Evolutionary conservation across 2,329 filamentous ascomycete species (phyloP), one percentile per base, ranked within the genome.

Genomic region (Apiospora sp.): DNA sequence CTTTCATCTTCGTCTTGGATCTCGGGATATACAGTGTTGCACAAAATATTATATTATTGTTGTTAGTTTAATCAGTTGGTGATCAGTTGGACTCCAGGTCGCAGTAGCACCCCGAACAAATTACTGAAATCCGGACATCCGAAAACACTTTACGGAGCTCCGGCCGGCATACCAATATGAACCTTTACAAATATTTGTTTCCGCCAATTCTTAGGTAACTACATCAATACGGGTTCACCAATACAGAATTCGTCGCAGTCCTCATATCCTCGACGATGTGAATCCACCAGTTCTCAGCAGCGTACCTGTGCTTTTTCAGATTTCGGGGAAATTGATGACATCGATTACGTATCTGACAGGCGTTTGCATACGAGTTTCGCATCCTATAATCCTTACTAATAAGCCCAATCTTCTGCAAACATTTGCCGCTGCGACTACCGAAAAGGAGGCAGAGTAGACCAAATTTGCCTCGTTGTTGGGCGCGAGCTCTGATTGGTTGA

Each of bases 401-500:
- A 58, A 34, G 30, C 4, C 3, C 27, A 30, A 4, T 2, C n/a
- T 22, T 14, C 19, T 48, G 3, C 12, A 30, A 5, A 4, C 27
- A n/a, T 30, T 46, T 27, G 4, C 41, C 30, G 24, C 27, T 24
- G n/a, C 41, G 27, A 48, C 3, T 68, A 19, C 41, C 41, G 67
- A 22, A 68, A 34, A 68, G 13, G 67, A 24, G 27, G 67, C 67
- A 44, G 43, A 48, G 67, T 48, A 30, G 30, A 48, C n/a, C n/a
- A 48, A 19, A n/a, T n/a, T 41, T 64, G 58, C 34, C 58, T 24
- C 19, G 30, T 6, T 68, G 13, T 46, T 19, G 41, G 24, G 41
- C 4, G 13, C 41, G 41, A 27, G n/a, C 14, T 68, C 67, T 68
- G 67, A 68, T 68, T 68, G 67, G 67, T 34, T 68, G n/a, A 44